Conservation (phyloP, 2,329 filamentous ascomycete species). For the Trichoderma brevicompactum region DNA sequence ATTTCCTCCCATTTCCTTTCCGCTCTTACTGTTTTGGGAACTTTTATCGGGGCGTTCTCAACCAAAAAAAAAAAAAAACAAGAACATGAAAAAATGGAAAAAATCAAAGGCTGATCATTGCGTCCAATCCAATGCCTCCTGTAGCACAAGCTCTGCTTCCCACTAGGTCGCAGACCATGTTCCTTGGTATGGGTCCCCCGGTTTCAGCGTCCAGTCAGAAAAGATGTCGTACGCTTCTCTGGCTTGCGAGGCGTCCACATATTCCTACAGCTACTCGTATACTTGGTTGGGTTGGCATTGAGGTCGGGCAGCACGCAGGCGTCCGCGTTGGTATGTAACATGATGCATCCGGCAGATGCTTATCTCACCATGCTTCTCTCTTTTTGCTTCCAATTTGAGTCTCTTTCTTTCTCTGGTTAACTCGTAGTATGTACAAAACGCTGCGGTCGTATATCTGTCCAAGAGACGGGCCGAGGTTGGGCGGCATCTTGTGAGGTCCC, state of each 20-base stretch:
- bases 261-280: conserved; percentile 3
- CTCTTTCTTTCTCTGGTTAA: not conserved
- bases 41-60: not conserved
- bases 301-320: conserved; percentile 29
- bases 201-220: conserved; percentile 28
- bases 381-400: not conserved
- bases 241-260: conserved; percentile 26
- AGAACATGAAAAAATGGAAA: not conserved
- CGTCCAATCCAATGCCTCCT: conserved; percentile 25
- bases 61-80: not conserved
- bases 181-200: conserved; percentile 9
- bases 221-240: conserved; percentile 12
- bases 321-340: conserved; percentile 7
- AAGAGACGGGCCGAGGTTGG: not conserved
- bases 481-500: too few species aligned
- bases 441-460: too few species aligned
- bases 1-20: not conserved
- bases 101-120: conserved; percentile 1
- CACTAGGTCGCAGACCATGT: conserved; percentile 26
- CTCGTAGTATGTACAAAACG: too few species aligned
- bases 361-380: conserved; percentile 4
- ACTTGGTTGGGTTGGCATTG: conserved; percentile 26
- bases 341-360: conserved; percentile 11
- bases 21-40: conserved; percentile 23
- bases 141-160: conserved; percentile 28